Evolutionary conservation across 345 rosid species (phyloP).

Genomic region (Syzygium jambos): DNA sequence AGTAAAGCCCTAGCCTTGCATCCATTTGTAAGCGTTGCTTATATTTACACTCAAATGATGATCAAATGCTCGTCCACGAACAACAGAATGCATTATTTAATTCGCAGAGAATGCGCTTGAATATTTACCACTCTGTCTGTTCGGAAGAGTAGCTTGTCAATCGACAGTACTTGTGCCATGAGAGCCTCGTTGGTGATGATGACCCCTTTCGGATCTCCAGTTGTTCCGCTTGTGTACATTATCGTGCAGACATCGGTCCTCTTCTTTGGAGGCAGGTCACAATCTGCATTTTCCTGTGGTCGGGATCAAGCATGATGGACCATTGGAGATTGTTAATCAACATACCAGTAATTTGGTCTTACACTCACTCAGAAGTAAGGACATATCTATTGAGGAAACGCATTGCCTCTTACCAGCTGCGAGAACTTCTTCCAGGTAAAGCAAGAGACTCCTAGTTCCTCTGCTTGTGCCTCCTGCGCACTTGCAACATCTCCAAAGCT

Average conservation of each 20-base stretch:
- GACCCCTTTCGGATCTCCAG: constrained; percentile 98
- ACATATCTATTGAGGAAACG: not conserved
- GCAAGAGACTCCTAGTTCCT: constrained; percentile 58
- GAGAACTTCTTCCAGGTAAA: constrained; percentile 79
- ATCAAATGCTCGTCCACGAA: not conserved
- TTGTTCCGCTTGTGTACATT: constrained; percentile 97
- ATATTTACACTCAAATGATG: not conserved
- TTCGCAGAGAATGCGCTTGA: not conserved
- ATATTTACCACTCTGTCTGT: constrained; percentile 58
- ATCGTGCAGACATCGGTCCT: constrained; percentile 74
- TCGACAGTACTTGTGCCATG: constrained; percentile 62
- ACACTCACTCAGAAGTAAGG: not conserved
- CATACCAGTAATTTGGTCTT: not conserved
- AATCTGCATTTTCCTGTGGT: constrained; percentile 49
- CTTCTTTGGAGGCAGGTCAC: constrained; percentile 54
- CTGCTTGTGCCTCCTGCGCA: constrained; percentile 64
- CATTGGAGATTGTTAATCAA: not conserved
- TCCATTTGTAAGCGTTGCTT: not conserved
- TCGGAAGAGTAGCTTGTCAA: constrained; percentile 50
- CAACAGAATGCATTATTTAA: not conserved
- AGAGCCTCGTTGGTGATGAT: constrained; percentile 53
- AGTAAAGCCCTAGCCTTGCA: not conserved
- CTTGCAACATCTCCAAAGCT: constrained; percentile 55
- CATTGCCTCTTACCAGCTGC: constrained; percentile 27
- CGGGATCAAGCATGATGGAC: not conserved